Evolutionary conservation across 2,329 filamentous ascomycete species (phyloP).

Genomic region (Calonectria pteridis): DNA sequence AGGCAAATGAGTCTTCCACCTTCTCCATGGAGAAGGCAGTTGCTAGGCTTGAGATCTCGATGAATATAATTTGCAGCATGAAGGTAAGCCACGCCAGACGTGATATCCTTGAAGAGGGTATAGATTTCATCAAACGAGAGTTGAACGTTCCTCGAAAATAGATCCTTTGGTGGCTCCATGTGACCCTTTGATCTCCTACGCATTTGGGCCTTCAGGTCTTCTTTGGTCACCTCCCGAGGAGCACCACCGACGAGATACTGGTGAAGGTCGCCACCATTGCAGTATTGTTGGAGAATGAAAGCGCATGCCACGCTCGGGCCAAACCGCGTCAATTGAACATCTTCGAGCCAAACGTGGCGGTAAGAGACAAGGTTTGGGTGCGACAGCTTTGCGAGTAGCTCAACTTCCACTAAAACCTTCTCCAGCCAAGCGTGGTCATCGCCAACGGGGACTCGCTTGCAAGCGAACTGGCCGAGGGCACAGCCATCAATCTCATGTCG

Average conservation of each 20-base stretch:
- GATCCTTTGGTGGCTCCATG: conserved; percentile 69
- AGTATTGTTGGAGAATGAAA: conserved; percentile 98
- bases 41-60: conserved; percentile 94
- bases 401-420: conserved; percentile 93
- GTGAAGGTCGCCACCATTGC: conserved; percentile 92
- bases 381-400: conserved; percentile 89
- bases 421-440: conserved; percentile 96
- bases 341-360: conserved; percentile 96
- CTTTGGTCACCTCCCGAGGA: conserved; percentile 75
- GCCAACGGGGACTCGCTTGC: conserved; percentile 95
- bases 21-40: conserved; percentile 88
- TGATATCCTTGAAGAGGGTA: conserved; percentile 95
- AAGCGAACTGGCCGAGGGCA: conserved; percentile 90
- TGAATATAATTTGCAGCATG: conserved; percentile 95
- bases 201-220: conserved; percentile 90
- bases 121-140: conserved; percentile 91
- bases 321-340: conserved; percentile 86
- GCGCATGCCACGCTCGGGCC: conserved; percentile 93
- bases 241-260: conserved; percentile 83
- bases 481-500: conserved; percentile 93
- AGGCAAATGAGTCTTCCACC: conserved; percentile 81
- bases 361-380: conserved; percentile 98
- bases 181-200: conserved; percentile 85
- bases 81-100: conserved; percentile 89
- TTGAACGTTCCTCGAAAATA: conserved; percentile 56